phyloP scores from a whole-genome alignment of 371 early-diverging fungal genomes.

The Mycotypha africana region DNA sequence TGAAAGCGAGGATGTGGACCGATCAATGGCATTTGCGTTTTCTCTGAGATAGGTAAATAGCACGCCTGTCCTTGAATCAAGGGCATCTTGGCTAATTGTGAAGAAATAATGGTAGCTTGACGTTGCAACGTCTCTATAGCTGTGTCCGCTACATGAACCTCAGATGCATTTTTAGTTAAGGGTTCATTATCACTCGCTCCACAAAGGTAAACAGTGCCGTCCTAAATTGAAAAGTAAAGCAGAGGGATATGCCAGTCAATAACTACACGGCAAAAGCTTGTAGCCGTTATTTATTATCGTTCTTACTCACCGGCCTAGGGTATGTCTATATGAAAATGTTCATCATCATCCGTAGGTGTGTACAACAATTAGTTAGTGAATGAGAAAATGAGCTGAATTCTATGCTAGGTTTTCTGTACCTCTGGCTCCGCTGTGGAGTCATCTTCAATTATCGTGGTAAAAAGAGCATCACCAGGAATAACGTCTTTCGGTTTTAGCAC shows the following conservation, averaged over 20 bases:
- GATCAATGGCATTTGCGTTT: constrained; percentile 50
- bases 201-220: constrained; percentile 68
- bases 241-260: constrained; percentile 19
- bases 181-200: constrained; percentile 51
- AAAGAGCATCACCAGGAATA: constrained; percentile 41
- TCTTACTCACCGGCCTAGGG: no score
- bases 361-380: no score
- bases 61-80: constrained; percentile 49
- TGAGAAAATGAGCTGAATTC: background rate
- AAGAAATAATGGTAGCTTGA: constrained; percentile 34
- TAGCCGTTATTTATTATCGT: no score
- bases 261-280: no score
- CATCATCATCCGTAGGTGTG: no score
- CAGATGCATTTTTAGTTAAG: constrained; percentile 36
- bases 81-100: constrained; percentile 10
- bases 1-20: constrained; percentile 45
- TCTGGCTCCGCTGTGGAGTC: constrained; percentile 38
- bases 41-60: constrained; percentile 55
- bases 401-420: constrained; percentile 17
- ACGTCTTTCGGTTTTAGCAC: constrained; percentile 19
- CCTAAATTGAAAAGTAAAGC: constrained; percentile 29
- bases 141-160: constrained; percentile 27
- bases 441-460: constrained; percentile 28
- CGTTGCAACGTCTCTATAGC: constrained; percentile 20
- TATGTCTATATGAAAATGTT: no score